Conservation (phyloP, 2,329 filamentous ascomycete genomes). For the Exophiala spinifera region DNA sequence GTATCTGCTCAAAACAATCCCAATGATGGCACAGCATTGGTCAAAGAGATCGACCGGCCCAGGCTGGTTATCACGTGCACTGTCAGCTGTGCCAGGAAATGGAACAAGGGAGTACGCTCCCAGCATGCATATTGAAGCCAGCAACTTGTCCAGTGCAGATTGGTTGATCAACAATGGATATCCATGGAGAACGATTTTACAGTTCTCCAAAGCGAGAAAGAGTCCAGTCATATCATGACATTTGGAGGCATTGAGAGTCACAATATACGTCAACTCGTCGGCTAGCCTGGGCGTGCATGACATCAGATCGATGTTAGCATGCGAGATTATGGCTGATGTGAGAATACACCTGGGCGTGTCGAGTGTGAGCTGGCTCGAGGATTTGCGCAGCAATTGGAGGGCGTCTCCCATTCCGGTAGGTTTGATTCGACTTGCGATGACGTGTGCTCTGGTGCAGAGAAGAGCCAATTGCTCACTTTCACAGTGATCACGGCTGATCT, state of each 20-base stretch:
- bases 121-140: constrained; percentile 38
- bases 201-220: constrained; percentile 37
- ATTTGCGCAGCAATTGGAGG: constrained; percentile 3
- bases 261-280: constrained; percentile 33
- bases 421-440: constrained; percentile 2
- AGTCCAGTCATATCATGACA: constrained; percentile 4
- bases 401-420: background rate
- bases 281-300: constrained; percentile 7
- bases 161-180: constrained; percentile 44
- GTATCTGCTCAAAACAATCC: constrained; percentile 54
- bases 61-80: constrained; percentile 24
- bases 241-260: constrained; percentile 32
- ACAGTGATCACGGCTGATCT: background rate
- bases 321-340: constrained; percentile 4
- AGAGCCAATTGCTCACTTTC: constrained; percentile 1
- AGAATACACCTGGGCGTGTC: constrained; percentile 5
- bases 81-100: constrained; percentile 21
- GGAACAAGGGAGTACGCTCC: constrained; percentile 31
- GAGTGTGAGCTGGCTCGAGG: background rate
- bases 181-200: constrained; percentile 40
- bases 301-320: constrained; percentile 7
- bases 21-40: constrained; percentile 54
- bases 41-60: constrained; percentile 46
- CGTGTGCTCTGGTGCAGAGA: constrained; percentile 11
- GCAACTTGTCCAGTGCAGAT: constrained; percentile 44